Conservation (phyloP, 257 asterid species). For the Lycium ferocissimum region DNA sequence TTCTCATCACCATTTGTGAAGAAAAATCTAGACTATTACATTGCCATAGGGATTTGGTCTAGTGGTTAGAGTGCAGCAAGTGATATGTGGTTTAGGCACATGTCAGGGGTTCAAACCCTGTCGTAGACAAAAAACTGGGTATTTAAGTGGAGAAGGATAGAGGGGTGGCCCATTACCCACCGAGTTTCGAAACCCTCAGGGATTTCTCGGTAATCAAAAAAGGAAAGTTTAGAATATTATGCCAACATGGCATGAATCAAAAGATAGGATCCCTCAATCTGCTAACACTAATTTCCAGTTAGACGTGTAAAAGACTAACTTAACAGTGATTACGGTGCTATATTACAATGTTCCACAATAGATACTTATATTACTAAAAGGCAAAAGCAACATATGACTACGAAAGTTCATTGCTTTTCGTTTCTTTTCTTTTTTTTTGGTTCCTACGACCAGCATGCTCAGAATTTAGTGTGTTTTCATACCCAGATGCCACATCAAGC, state of each 20-base stretch:
- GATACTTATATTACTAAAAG: slow-evolving; percentile 7
- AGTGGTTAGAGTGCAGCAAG: not conserved
- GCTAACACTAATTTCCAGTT: not conserved
- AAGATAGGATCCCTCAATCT: slow-evolving; percentile 12
- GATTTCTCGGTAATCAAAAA: not conserved
- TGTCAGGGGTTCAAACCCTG: not conserved
- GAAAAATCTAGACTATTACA: not conserved
- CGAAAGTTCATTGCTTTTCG: not conserved
- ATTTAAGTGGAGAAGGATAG: not conserved
- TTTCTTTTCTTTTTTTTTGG: not conserved
- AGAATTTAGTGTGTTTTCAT: not conserved
- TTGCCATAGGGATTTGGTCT: not conserved
- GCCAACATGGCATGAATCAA: not conserved
- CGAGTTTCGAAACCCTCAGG: not conserved
- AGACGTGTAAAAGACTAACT: slow-evolving; percentile 10
- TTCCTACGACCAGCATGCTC: not conserved
- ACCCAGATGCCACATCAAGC: not conserved
- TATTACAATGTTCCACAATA: not conserved
- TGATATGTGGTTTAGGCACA: not conserved
- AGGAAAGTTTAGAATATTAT: not conserved
- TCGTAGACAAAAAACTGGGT: not conserved
- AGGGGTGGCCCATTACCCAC: not conserved
- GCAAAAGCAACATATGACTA: not conserved
- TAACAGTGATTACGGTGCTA: not conserved
- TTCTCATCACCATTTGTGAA: not conserved